Evolutionary conservation across 306 rosid species (phyloP).

Genomic region (Quercus gilva): DNA sequence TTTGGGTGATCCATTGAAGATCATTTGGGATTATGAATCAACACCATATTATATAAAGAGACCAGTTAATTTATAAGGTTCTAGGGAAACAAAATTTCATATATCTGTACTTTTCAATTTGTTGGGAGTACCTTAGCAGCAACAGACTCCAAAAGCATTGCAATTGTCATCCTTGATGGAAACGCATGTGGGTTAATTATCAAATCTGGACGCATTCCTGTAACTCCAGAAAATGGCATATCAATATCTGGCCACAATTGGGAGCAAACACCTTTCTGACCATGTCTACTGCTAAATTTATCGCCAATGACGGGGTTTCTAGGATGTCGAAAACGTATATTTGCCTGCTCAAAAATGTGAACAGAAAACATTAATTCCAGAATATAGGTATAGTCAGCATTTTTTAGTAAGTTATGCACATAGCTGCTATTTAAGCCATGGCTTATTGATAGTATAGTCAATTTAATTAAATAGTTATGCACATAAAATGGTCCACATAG

Average conservation of each 20-base stretch:
- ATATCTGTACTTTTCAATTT: background rate
- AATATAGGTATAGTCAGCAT: background rate
- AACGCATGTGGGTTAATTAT: conserved; percentile 98
- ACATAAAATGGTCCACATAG: too few relatives aligned
- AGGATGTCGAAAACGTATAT: conserved; percentile 87
- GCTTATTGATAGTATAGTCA: too few relatives aligned
- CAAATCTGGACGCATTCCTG: conserved; percentile 99
- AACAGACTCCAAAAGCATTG: conserved; percentile 95
- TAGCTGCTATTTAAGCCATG: too few relatives aligned
- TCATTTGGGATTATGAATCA: background rate
- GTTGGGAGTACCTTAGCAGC: conserved; percentile 79
- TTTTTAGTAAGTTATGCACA: too few relatives aligned
- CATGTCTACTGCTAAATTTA: conserved; percentile 98
- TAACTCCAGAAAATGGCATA: conserved; percentile 93
- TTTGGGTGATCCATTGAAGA: background rate
- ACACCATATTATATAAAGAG: background rate
- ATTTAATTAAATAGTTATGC: too few relatives aligned
- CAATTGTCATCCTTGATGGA: conserved; percentile 99
- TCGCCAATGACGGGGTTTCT: conserved; percentile 93
- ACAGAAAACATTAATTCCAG: background rate
- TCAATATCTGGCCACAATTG: conserved; percentile 98
- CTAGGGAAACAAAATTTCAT: background rate
- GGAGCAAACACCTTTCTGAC: conserved; percentile 99
- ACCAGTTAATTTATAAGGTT: background rate
- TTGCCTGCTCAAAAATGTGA: conserved; percentile 55